Percentiles rank a stretch among this genome's conserved stretches.
phyloP scores from a whole-genome alignment of 2,329 filamentous ascomycete genomes.

The Diaporthe helianthi region DNA sequence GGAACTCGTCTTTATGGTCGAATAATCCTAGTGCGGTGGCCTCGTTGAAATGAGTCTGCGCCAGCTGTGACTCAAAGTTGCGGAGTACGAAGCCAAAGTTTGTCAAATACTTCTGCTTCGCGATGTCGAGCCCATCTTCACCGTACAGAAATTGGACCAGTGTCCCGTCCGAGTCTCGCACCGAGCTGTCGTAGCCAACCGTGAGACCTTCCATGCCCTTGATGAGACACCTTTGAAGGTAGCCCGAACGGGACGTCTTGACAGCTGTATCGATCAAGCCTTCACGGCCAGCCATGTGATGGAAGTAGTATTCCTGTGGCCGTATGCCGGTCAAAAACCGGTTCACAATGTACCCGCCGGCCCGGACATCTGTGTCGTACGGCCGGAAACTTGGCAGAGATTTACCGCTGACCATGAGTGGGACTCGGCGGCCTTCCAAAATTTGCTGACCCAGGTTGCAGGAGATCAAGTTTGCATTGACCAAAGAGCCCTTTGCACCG shows the following conservation, averaged over 20 bases:
- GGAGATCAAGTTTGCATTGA: conserved; percentile 97
- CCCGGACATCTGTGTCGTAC: conserved; percentile 86
- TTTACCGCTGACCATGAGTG: conserved; percentile 97
- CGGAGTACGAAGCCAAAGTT: conserved; percentile 90
- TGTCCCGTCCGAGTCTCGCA: conserved; percentile 91
- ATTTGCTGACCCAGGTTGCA: conserved; percentile 98
- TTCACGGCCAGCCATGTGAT: conserved; percentile 98
- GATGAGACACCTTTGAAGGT: conserved; percentile 94
- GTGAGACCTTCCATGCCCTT: conserved; percentile 97
- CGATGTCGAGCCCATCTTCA: conserved; percentile 93
- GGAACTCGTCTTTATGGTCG: conserved; percentile 66
- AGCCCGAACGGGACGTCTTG: conserved; percentile 96
- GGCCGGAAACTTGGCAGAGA: conserved; percentile 92
- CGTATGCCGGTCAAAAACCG: conserved; percentile 98
- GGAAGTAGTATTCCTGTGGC: conserved; percentile 98
- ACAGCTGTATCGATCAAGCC: conserved; percentile 98
- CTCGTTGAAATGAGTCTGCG: conserved; percentile 73
- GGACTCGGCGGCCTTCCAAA: conserved; percentile 91
- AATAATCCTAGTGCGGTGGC: conserved; percentile 53
- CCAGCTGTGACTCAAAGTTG: conserved; percentile 82
- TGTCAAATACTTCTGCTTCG: conserved; percentile 88
- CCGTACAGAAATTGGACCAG: conserved; percentile 96
- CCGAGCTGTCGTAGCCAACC: conserved; percentile 92
- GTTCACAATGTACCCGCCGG: conserved; percentile 92
- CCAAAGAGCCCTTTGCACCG: conserved; percentile 88